phyloP scores from a whole-genome alignment of 371 early-diverging fungal species.

The Mucor mucedo region DNA sequence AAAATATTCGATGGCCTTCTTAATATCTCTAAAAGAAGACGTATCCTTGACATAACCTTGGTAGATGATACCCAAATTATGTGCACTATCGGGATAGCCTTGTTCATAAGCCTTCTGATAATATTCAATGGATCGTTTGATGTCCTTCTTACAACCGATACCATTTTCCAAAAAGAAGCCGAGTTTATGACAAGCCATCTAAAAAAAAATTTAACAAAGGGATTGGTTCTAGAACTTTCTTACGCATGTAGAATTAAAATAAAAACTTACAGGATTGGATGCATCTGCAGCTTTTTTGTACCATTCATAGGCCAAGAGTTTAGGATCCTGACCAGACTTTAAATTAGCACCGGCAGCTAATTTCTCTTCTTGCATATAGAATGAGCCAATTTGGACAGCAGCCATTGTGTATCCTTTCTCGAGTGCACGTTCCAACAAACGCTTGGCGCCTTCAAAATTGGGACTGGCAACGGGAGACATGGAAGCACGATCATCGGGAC shows the following conservation, averaged over 20 bases:
- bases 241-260: not conserved
- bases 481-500: slow-evolving; percentile 42
- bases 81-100: slow-evolving; percentile 67
- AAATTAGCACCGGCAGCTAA: slow-evolving; percentile 58
- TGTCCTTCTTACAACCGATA: slow-evolving; percentile 47
- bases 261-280: slow-evolving; percentile 55
- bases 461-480: slow-evolving; percentile 62
- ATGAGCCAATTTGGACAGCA: slow-evolving; percentile 63
- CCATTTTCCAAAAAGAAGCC: slow-evolving; percentile 60
- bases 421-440: slow-evolving; percentile 57
- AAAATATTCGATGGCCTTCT: slow-evolving; percentile 57
- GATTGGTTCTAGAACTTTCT: slow-evolving; percentile 2
- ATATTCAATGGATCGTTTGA: slow-evolving; percentile 53
- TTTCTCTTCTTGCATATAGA: slow-evolving; percentile 62
- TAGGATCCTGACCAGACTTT: slow-evolving; percentile 55
- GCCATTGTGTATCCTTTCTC: slow-evolving; percentile 62
- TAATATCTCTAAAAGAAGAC: slow-evolving; percentile 44
- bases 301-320: slow-evolving; percentile 54
- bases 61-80: slow-evolving; percentile 63
- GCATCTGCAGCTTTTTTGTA: slow-evolving; percentile 58
- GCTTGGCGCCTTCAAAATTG: slow-evolving; percentile 62
- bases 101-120: slow-evolving; percentile 58
- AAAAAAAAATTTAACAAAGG: not conserved
- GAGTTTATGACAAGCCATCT: slow-evolving; percentile 67
- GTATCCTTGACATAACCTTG: slow-evolving; percentile 54